Evolutionary conservation across 2,329 filamentous ascomycete genomes (phyloP).

Genomic region (Pyrenophora graminea): DNA sequence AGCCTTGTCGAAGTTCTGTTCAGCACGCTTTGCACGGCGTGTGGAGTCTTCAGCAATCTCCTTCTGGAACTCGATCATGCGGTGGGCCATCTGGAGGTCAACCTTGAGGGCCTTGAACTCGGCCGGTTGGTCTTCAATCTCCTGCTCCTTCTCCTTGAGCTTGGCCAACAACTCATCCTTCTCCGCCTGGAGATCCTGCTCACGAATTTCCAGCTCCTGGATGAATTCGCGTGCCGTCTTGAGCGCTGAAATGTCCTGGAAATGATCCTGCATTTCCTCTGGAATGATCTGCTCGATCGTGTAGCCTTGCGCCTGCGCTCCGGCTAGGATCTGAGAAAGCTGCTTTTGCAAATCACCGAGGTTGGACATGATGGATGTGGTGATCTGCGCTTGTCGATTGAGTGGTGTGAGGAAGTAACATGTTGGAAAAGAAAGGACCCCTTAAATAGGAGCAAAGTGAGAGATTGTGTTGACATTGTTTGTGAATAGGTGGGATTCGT

Average conservation of each 20-base stretch:
- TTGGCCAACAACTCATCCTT: conserved; percentile 12
- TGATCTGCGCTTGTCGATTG: neutral
- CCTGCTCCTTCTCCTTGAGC: conserved; percentile 19
- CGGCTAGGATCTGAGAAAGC: conserved; percentile 15
- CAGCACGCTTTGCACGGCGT: conserved; percentile 19
- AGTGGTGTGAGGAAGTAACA: neutral
- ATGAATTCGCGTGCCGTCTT: conserved; percentile 21
- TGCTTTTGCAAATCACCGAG: conserved; percentile 21
- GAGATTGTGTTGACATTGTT: neutral
- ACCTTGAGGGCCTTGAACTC: conserved; percentile 19
- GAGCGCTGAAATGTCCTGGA: conserved; percentile 16
- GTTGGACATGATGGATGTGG: conserved; percentile 12
- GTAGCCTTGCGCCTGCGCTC: conserved; percentile 17
- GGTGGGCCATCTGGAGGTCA: conserved; percentile 24
- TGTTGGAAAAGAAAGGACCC: neutral
- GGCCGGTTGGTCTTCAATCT: conserved; percentile 18
- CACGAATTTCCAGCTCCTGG: conserved; percentile 18
- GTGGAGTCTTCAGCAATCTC: conserved; percentile 8
- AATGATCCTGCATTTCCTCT: conserved; percentile 13
- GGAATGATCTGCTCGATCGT: conserved; percentile 22
- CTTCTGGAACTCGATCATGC: conserved; percentile 17
- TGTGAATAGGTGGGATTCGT: neutral
- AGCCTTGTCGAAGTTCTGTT: conserved; percentile 11
- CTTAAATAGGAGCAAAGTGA: neutral
- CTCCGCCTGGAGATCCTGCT: conserved; percentile 11